Conservation (phyloP, 1,284 basidiomycete species). For the Vanrija sp. region DNA sequence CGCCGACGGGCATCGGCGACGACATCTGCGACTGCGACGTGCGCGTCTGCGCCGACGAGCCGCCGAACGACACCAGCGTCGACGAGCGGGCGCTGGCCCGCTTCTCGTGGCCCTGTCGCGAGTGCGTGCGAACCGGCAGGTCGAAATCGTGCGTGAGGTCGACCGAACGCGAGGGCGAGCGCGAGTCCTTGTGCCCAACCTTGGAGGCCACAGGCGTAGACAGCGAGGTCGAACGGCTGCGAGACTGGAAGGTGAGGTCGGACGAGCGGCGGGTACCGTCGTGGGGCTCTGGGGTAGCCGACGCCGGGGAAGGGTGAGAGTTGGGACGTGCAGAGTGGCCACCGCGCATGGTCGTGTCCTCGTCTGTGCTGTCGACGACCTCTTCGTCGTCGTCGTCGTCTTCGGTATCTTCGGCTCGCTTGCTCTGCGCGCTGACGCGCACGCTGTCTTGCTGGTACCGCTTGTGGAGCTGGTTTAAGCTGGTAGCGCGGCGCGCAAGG, state of each 20-base stretch:
- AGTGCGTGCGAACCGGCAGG: too few species aligned
- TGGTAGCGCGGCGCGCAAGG: slow-evolving; percentile 51
- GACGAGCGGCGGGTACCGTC: slow-evolving; percentile 13
- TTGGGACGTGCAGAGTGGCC: slow-evolving; percentile 5
- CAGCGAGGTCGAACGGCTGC: slow-evolving; percentile 6
- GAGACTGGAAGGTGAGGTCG: background rate
- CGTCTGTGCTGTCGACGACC: slow-evolving; percentile 31
- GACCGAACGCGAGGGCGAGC: slow-evolving; percentile 41
- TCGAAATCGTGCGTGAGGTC: slow-evolving; percentile 17
- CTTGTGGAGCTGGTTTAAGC: slow-evolving; percentile 42
- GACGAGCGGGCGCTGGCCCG: slow-evolving; percentile 2
- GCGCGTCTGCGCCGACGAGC: slow-evolving; percentile 5
- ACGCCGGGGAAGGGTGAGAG: slow-evolving; percentile 1
- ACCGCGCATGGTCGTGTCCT: slow-evolving; percentile 24
- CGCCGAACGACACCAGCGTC: slow-evolving; percentile 3
- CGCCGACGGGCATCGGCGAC: slow-evolving; percentile 3
- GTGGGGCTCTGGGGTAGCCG: slow-evolving; percentile 1
- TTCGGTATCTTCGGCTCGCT: background rate
- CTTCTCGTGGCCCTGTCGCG: too few species aligned
- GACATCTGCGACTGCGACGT: slow-evolving; percentile 2
- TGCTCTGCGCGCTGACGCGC: background rate
- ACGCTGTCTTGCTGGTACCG: slow-evolving; percentile 33
- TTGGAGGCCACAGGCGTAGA: slow-evolving; percentile 10
- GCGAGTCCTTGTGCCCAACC: slow-evolving; percentile 6
- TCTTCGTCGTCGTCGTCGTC: slow-evolving; percentile 37